A percentile compares a stretch with the other conserved stretches of the same genome.
phyloP scores from a whole-genome alignment of 2,329 filamentous ascomycete genomes.

The Aspergillus fijiensis region DNA sequence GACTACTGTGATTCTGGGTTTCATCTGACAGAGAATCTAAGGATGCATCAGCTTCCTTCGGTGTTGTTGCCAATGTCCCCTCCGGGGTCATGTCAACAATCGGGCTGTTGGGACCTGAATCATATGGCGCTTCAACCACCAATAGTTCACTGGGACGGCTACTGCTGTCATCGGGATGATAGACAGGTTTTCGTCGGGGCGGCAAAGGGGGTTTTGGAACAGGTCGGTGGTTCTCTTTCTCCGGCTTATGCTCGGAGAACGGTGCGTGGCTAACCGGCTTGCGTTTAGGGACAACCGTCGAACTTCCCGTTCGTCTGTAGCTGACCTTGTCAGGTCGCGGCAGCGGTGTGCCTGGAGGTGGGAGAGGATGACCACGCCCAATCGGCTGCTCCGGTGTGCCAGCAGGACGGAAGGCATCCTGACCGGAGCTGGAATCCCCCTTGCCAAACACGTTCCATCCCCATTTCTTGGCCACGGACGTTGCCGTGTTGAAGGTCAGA shows the following conservation, averaged over 20 bases:
- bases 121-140: slow-evolving; percentile 64
- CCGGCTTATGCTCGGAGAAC: slow-evolving; percentile 30
- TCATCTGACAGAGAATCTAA: background rate
- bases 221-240: slow-evolving; percentile 35
- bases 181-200: slow-evolving; percentile 48
- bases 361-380: slow-evolving; percentile 77
- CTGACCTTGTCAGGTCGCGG: slow-evolving; percentile 64
- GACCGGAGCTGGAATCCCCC: slow-evolving; percentile 40
- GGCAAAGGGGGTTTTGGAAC: slow-evolving; percentile 48
- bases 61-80: slow-evolving; percentile 12
- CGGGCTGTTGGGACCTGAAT: slow-evolving; percentile 54
- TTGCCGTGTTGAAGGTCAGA: slow-evolving; percentile 50
- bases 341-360: slow-evolving; percentile 75
- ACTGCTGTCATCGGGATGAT: slow-evolving; percentile 33
- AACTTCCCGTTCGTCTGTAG: slow-evolving; percentile 51
- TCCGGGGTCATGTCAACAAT: slow-evolving; percentile 24
- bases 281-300: slow-evolving; percentile 61
- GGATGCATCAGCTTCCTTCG: background rate
- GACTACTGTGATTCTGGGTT: background rate
- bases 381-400: slow-evolving; percentile 66
- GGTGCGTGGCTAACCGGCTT: slow-evolving; percentile 57
- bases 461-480: slow-evolving; percentile 62
- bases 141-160: slow-evolving; percentile 54
- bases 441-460: slow-evolving; percentile 52
- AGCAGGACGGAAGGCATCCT: slow-evolving; percentile 40